Conservation (phyloP, 139 green algal species). For the Desmodesmus armatus region DNA sequence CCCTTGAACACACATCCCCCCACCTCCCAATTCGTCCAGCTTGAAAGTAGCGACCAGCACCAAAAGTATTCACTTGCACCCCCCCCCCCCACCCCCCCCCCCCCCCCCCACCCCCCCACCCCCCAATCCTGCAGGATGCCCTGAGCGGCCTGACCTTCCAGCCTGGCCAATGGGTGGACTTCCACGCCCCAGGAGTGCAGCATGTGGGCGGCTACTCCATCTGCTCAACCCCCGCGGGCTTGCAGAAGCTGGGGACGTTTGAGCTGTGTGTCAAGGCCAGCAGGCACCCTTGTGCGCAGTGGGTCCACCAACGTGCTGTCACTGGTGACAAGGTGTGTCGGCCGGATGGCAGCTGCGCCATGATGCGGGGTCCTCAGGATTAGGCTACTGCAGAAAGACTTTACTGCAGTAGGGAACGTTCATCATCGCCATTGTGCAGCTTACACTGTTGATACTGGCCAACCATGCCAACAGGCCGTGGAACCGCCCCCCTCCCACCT, state of each 20-base stretch:
- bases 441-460: no score
- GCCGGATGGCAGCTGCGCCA: neutral
- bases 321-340: neutral
- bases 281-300: slow-evolving; percentile 32
- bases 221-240: neutral
- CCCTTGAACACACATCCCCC: no score
- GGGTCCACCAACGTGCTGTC: slow-evolving; percentile 17
- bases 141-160: neutral
- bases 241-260: slow-evolving; percentile 13
- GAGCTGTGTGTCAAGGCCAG: slow-evolving; percentile 42
- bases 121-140: neutral
- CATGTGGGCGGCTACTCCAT: slow-evolving; percentile 43
- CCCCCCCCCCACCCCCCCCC: no score
- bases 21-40: no score
- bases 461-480: no score
- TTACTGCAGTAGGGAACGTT: no score
- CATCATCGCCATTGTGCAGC: no score
- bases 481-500: no score
- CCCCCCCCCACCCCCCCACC: neutral
- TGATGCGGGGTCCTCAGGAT: no score
- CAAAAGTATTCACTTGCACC: no score
- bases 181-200: slow-evolving; percentile 30
- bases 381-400: no score
- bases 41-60: no score
- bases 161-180: slow-evolving; percentile 48